Evolutionary conservation across 768 basidiomycete genomes (phyloP).

Genomic region (Rickenella mellea): DNA sequence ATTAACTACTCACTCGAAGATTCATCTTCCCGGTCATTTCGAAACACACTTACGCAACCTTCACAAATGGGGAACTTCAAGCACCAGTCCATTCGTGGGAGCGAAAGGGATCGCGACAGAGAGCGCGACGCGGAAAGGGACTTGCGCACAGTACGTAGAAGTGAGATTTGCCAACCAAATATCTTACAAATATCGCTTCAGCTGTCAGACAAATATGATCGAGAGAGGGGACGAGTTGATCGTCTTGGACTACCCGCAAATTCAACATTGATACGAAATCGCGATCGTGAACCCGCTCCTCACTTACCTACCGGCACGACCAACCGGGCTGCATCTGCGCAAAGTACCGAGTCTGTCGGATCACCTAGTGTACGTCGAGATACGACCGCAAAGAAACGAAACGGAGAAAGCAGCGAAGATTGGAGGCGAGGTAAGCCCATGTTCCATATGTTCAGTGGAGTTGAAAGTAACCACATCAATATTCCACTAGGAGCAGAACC

Average conservation of each 20-base stretch:
- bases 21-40: slow-evolving; percentile 55
- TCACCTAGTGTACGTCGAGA: not conserved
- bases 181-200: slow-evolving; percentile 19
- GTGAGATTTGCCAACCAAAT: not conserved
- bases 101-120: slow-evolving; percentile 40
- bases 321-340: too few relatives aligned
- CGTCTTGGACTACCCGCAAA: slow-evolving; percentile 47
- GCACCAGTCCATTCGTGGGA: slow-evolving; percentile 70
- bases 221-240: slow-evolving; percentile 30
- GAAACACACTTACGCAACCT: slow-evolving; percentile 65
- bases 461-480: not conserved
- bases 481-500: slow-evolving; percentile 39
- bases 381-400: slow-evolving; percentile 45
- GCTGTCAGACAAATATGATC: slow-evolving; percentile 85
- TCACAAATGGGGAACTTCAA: slow-evolving; percentile 93
- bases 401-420: slow-evolving; percentile 69
- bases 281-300: slow-evolving; percentile 60
- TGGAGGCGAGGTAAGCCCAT: slow-evolving; percentile 67
- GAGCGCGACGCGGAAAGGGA: slow-evolving; percentile 54
- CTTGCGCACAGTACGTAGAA: slow-evolving; percentile 56
- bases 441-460: slow-evolving; percentile 2
- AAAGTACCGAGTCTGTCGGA: not conserved
- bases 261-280: slow-evolving; percentile 38
- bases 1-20: slow-evolving; percentile 22
- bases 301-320: slow-evolving; percentile 39